Conservation (phyloP, 805 yeast species). For the Candida corydali region DNA sequence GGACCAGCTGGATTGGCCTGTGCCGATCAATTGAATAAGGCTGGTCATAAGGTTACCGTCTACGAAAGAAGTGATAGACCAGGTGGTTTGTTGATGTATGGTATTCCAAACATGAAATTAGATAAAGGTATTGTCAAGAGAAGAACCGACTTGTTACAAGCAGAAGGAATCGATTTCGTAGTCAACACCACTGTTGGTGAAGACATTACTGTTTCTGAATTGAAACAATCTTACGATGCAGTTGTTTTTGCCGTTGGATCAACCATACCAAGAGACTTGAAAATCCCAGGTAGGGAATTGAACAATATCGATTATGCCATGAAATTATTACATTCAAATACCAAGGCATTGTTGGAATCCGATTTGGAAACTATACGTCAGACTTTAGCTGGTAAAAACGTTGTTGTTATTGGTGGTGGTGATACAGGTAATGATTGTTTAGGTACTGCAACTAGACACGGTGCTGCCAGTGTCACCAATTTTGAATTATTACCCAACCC, state of each 20-base stretch:
- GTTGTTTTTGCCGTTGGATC: slow-evolving; percentile 92
- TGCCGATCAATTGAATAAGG: slow-evolving; percentile 95
- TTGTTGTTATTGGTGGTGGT: slow-evolving; percentile 98
- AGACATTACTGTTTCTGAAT: slow-evolving; percentile 67
- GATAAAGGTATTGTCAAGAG: slow-evolving; percentile 91
- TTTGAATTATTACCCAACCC: slow-evolving; percentile 95
- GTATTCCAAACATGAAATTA: slow-evolving; percentile 98
- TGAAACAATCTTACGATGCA: slow-evolving; percentile 67
- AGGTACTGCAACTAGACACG: slow-evolving; percentile 96
- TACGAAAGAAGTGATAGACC: slow-evolving; percentile 93
- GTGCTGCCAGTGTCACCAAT: slow-evolving; percentile 89
- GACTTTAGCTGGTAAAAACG: slow-evolving; percentile 78
- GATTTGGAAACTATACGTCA: slow-evolving; percentile 72
- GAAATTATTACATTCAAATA: slow-evolving; percentile 81
- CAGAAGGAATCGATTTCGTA: slow-evolving; percentile 82
- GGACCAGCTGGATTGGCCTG: slow-evolving; percentile 97
- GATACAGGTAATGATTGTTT: slow-evolving; percentile 99
- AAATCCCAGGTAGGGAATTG: slow-evolving; percentile 89
- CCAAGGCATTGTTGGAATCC: slow-evolving; percentile 81
- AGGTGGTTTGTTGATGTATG: slow-evolving; percentile 97
- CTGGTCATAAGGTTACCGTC: slow-evolving; percentile 89
- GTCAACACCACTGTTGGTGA: slow-evolving; percentile 81
- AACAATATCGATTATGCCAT: slow-evolving; percentile 91
- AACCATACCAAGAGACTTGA: slow-evolving; percentile 92
- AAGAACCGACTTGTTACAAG: slow-evolving; percentile 84